Percentiles rank a stretch among this genome's conserved stretches.
These are phyloP conservation scores for Puccinellia tenuiflora DNA, from an alignment of 176 grass and related monocot genomes.

Conservation along the genomic window DNA sequence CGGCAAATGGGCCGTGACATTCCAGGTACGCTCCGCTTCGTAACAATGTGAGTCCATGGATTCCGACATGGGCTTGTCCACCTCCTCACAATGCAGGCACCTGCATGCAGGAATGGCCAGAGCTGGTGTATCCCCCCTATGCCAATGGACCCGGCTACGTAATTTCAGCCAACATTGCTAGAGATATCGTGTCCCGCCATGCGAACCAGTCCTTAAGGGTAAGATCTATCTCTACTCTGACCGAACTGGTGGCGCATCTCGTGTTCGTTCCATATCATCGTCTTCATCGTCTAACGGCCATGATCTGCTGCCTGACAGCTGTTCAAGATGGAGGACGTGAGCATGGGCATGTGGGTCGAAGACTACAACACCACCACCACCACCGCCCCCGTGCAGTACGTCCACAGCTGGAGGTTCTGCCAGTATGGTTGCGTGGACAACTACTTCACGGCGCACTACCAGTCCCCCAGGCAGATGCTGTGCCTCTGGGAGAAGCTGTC, in stretches of 20 bases:
- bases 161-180: conserved; percentile 55
- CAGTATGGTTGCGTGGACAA: conserved; percentile 70
- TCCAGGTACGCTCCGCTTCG: conserved; percentile 39
- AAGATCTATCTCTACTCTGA: neutral
- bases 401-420: conserved; percentile 89
- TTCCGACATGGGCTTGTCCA: neutral
- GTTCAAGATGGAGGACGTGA: conserved; percentile 99
- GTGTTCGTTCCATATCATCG: neutral
- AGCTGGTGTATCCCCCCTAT: conserved; percentile 76
- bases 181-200: conserved; percentile 45
- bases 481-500: conserved; percentile 75
- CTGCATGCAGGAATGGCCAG: conserved; percentile 86
- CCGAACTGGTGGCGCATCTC: neutral
- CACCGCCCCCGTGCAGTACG: conserved; percentile 32
- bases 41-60: neutral
- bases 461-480: conserved; percentile 86
- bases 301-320: conserved; percentile 37
- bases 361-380: conserved; percentile 66
- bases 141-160: conserved; percentile 95
- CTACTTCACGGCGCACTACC: conserved; percentile 90
- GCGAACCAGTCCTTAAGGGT: conserved; percentile 60
- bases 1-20: conserved; percentile 86
- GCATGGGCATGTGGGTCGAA: conserved; percentile 99
- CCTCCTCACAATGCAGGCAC: neutral
- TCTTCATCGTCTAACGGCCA: neutral